Percentiles rank a stretch among this genome's conserved stretches.
phyloP scores from a whole-genome alignment of 495 filamentous ascomycete genomes.

The Chaetomium cochliodes region DNA sequence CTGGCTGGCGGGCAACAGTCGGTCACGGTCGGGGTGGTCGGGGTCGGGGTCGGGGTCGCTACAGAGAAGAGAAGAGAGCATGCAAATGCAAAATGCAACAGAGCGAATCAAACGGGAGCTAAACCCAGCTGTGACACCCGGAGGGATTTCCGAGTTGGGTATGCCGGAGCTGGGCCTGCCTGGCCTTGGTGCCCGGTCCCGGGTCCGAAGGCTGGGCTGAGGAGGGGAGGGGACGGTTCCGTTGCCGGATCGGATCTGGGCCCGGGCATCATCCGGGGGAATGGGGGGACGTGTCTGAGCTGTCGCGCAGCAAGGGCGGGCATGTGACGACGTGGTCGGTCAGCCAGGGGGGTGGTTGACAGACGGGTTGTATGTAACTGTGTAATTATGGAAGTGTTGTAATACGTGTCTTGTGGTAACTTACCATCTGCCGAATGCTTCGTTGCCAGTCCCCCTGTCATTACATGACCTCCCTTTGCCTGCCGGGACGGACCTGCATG shows the following conservation, averaged over 20 bases:
- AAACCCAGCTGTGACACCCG: neutral
- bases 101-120: neutral
- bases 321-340: too few species aligned
- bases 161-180: neutral
- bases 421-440: neutral
- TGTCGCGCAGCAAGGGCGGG: too few species aligned
- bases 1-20: neutral
- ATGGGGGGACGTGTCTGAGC: neutral
- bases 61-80: too few species aligned
- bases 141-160: neutral
- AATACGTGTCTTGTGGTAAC: neutral
- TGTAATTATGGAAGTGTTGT: neutral
- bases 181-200: too few species aligned
- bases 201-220: too few species aligned
- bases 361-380: too few species aligned
- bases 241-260: neutral
- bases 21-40: too few species aligned
- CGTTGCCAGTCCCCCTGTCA: neutral
- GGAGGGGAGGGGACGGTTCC: neutral
- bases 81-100: too few species aligned
- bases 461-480: neutral
- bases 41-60: too few species aligned
- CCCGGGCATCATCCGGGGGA: neutral
- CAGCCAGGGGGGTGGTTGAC: too few species aligned
- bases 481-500: neutral